phyloP scores from a whole-genome alignment of 2,329 filamentous ascomycete species.

The Neofusicoccum umdonicola region DNA sequence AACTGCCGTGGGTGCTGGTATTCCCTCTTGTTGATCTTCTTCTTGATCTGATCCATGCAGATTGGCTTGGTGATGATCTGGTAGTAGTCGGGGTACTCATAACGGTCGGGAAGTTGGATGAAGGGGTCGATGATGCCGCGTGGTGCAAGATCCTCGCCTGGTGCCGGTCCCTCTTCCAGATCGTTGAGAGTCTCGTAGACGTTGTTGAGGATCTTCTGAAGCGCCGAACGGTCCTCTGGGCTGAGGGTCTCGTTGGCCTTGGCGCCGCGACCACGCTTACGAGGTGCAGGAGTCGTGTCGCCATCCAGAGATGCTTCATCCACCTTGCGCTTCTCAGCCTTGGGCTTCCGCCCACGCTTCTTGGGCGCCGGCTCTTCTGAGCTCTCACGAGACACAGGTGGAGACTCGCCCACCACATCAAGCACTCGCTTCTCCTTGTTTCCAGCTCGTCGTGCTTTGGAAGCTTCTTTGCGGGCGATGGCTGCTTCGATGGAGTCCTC shows the following conservation, averaged over 20 bases:
- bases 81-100: constrained; percentile 93
- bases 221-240: constrained; percentile 66
- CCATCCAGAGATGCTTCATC: constrained; percentile 62
- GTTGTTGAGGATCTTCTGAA: constrained; percentile 75
- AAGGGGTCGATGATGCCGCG: constrained; percentile 92
- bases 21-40: constrained; percentile 93
- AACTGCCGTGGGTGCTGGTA: constrained; percentile 81
- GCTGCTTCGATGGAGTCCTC: constrained; percentile 93
- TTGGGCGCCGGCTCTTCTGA: constrained; percentile 77
- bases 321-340: constrained; percentile 83
- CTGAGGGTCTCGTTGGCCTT: constrained; percentile 66
- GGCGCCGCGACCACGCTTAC: constrained; percentile 67
- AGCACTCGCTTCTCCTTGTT: constrained; percentile 67
- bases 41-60: constrained; percentile 91
- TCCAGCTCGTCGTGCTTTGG: constrained; percentile 72
- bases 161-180: constrained; percentile 62
- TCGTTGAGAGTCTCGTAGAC: constrained; percentile 80
- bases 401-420: constrained; percentile 64
- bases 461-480: constrained; percentile 82
- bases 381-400: constrained; percentile 74
- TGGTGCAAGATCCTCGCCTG: constrained; percentile 54
- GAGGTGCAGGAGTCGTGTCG: constrained; percentile 61
- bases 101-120: constrained; percentile 83
- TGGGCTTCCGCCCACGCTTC: constrained; percentile 77
- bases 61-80: constrained; percentile 89